Evolutionary conservation across 768 basidiomycete genomes (phyloP).

Genomic region (Tricholoma sp.): DNA sequence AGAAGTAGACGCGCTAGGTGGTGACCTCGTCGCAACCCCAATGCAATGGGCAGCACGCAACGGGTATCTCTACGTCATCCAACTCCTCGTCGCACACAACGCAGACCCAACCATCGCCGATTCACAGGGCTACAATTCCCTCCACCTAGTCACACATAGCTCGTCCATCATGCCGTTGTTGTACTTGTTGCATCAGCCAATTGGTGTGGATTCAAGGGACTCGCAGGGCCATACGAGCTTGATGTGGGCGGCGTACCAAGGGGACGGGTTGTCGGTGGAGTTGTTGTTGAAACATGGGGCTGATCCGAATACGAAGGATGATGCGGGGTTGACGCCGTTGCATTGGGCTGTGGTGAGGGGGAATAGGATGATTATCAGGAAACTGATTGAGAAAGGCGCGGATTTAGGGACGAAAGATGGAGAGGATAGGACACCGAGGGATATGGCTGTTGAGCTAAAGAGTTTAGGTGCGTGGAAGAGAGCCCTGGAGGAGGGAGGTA

Average conservation of each 20-base stretch:
- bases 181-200: conserved; percentile 88
- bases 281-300: conserved; percentile 86
- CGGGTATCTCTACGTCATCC: conserved; percentile 93
- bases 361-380: conserved; percentile 81
- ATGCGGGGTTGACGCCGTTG: conserved; percentile 78
- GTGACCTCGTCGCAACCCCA: conserved; percentile 90
- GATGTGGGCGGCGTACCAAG: conserved; percentile 99
- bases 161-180: conserved; percentile 92
- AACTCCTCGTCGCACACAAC: conserved; percentile 81
- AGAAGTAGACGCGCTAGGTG: conserved; percentile 90
- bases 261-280: conserved; percentile 93
- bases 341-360: conserved; percentile 99
- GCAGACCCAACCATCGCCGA: conserved; percentile 92
- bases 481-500: conserved; percentile 83
- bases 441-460: conserved; percentile 94
- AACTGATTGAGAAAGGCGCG: conserved; percentile 81
- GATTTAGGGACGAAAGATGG: conserved; percentile 77
- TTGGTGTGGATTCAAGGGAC: conserved; percentile 88
- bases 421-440: conserved; percentile 81
- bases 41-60: conserved; percentile 98
- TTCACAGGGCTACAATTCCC: conserved; percentile 92
- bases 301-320: conserved; percentile 69
- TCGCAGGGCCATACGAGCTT: conserved; percentile 89
- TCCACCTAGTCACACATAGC: conserved; percentile 94
- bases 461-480: conserved; percentile 86